phyloP scores from a whole-genome alignment of 2,329 filamentous ascomycete genomes.

The Fusarium armeniacum region DNA sequence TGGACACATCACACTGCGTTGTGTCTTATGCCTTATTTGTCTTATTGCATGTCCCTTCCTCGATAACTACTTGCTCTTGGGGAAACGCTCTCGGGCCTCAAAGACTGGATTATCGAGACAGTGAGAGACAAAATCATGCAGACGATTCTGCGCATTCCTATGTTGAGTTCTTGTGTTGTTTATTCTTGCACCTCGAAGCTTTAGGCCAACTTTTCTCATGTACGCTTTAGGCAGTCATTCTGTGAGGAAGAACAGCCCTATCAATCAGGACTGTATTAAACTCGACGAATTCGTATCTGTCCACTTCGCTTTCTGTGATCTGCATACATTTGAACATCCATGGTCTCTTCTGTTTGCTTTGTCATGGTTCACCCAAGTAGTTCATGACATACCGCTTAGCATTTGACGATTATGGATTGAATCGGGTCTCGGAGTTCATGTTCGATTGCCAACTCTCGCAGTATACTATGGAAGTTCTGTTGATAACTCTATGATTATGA shows the following conservation, averaged over 20 bases:
- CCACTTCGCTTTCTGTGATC: neutral
- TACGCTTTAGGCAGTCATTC: neutral
- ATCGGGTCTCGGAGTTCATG: neutral
- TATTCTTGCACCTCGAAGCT: neutral
- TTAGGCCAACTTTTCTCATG: neutral
- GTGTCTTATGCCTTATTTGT: slow-evolving; percentile 3
- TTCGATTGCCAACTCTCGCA: neutral
- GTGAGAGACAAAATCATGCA: neutral
- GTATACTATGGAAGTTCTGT: neutral
- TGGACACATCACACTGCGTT: slow-evolving; percentile 11
- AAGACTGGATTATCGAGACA: too few relatives aligned
- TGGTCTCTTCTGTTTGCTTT: neutral
- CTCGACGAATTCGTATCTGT: neutral
- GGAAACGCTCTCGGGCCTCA: neutral
- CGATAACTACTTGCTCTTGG: neutral
- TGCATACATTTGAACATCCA: neutral
- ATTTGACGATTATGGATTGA: neutral
- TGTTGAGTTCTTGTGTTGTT: neutral
- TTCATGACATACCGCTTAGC: neutral
- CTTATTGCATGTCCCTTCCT: neutral
- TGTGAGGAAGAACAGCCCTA: neutral
- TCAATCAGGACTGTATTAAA: neutral
- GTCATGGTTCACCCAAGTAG: neutral
- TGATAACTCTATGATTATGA: too few relatives aligned
- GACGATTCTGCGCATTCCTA: neutral